Evolutionary conservation across 2,329 filamentous ascomycete genomes (phyloP).

Genomic region (Pestalotiopsis sp.): DNA sequence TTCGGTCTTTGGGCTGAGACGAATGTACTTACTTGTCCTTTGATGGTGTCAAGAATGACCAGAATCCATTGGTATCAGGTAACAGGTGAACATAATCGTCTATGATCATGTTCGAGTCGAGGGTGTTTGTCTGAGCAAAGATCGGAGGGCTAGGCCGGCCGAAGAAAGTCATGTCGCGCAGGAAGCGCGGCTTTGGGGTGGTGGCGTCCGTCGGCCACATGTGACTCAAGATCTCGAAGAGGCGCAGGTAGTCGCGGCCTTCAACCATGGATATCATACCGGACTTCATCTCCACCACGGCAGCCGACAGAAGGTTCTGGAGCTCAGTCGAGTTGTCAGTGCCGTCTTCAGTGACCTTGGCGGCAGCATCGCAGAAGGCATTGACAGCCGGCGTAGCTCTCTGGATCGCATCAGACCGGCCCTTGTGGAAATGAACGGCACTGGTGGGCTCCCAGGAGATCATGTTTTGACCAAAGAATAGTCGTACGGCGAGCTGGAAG

Average conservation of each 20-base stretch:
- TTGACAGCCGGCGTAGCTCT: constrained; percentile 14
- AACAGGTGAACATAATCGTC: constrained; percentile 13
- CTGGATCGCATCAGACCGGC: constrained; percentile 13
- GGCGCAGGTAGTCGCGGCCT: constrained; percentile 8
- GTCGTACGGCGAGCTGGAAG: constrained; percentile 14
- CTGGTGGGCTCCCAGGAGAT: constrained; percentile 14
- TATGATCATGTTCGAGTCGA: background rate
- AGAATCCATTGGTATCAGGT: constrained; percentile 11
- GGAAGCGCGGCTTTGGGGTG: constrained; percentile 9
- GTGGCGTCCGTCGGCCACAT: constrained; percentile 8
- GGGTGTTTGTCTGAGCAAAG: constrained; percentile 11
- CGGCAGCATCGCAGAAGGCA: constrained; percentile 13
- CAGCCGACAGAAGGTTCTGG: constrained; percentile 1
- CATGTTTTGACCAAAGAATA: constrained; percentile 15
- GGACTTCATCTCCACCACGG: background rate
- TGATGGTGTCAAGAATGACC: constrained; percentile 11
- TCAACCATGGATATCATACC: constrained; percentile 4
- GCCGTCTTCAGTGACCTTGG: background rate
- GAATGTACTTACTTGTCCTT: constrained; percentile 12
- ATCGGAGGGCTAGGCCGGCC: constrained; percentile 9
- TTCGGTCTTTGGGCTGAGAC: background rate
- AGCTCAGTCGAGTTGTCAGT: background rate
- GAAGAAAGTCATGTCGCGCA: constrained; percentile 9
- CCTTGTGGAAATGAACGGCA: constrained; percentile 9
- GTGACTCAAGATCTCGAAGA: constrained; percentile 9